A percentile compares a stretch with the other conserved stretches of the same genome.
phyloP scores from a whole-genome alignment of 345 rosid genomes.

The Dipteronia dyeriana region DNA sequence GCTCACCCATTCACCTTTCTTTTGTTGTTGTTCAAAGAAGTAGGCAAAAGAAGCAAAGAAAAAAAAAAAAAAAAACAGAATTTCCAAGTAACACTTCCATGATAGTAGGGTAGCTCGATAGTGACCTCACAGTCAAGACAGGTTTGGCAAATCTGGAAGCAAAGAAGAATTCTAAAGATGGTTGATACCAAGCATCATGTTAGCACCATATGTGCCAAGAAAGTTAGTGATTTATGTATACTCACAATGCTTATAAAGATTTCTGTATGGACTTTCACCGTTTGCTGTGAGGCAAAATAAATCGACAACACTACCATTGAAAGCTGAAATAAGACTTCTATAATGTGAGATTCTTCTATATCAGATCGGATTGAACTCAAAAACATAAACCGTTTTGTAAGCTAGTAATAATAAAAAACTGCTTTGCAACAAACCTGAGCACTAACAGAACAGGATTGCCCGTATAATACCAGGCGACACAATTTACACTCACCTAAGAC shows the following conservation, averaged over 20 bases:
- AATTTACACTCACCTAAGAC: neutral
- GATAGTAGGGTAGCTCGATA: neutral
- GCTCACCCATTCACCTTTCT: neutral
- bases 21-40: neutral
- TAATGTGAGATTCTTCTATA: neutral
- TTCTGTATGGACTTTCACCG: neutral
- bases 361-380: neutral
- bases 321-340: neutral
- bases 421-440: neutral
- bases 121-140: neutral
- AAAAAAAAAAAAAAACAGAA: too few relatives aligned
- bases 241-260: neutral
- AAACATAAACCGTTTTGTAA: neutral
- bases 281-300: neutral
- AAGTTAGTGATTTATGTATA: neutral
- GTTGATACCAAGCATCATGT: neutral
- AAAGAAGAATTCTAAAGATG: neutral
- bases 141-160: neutral
- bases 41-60: neutral
- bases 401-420: neutral
- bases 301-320: neutral
- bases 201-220: neutral
- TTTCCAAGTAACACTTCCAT: neutral
- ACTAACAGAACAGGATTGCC: neutral
- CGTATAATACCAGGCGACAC: neutral